Base-by-base conservation (phyloP, 768 basidiomycete genomes). In the Pulveroboletus sp. region DNA sequence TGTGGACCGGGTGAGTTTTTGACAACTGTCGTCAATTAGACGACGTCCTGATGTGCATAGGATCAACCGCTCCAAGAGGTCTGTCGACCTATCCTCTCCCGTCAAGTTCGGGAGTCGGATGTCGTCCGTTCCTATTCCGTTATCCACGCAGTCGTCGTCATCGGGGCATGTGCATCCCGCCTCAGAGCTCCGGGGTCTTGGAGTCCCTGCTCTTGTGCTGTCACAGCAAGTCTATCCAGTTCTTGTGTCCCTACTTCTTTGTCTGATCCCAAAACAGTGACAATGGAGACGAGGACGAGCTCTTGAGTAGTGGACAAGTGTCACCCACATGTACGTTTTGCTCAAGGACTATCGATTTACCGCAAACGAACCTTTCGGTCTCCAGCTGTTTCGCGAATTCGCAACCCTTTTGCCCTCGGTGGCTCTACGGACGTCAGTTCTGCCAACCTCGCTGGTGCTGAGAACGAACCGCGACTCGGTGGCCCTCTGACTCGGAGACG, bases 271-370 rank as follows among this genome's bases (percentile, higher is more conserved):
- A 14, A 41, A 16, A 50, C 36, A 62, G 68, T 35, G 59, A 58
- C 44, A 58, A 59, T 49, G 66, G 62, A 8, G 85, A 86, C 11
- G 79, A 80, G 17, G 85, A 85, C 13, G 82, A 85, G 13, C 68
- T 83, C n/a, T 66, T 85, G 43, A 89, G 88, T 63, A 89, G 87
- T 59, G 86, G 86, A 1, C 88, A 88, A 60, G 79, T 76, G 2
- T 91, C 87, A 22, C 86, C 87, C 6, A 70, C 78, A 53, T 82
- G 86, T 84, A 63, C 59, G 77, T 62, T 20, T 54, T 60, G 42
- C n/a, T n/a, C 29, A 13, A 19, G 39, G 14, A 24, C 12, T 24
- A 24, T 49, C 24, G 16, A 64, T 53, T 49, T 27, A 57, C 49
- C 19, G 27, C 22, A 29, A 7, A 45, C 38, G 31, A 12, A 19